These are phyloP conservation scores for Marsdenia floribunda DNA, from an alignment of 257 asterid species.

Conservation along the genomic window DNA sequence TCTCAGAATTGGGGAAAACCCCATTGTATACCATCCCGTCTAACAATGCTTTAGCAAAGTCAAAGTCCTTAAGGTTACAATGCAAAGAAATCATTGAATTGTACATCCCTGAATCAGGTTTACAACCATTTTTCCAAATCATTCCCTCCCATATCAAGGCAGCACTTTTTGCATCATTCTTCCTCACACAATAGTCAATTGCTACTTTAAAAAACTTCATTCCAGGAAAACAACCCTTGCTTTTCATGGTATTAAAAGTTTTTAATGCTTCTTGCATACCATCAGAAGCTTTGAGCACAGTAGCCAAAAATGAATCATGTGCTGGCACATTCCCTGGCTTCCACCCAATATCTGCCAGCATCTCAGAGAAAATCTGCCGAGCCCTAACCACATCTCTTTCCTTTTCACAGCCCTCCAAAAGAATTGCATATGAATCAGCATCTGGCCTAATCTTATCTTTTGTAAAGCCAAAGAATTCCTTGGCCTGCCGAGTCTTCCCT, in stretches of 20 bases:
- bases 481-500: slow-evolving; percentile 44
- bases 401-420: slow-evolving; percentile 66
- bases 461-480: slow-evolving; percentile 27
- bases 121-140: slow-evolving; percentile 40
- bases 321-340: slow-evolving; percentile 43
- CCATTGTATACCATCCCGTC: slow-evolving; percentile 62
- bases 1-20: slow-evolving; percentile 60
- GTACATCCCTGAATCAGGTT: slow-evolving; percentile 38
- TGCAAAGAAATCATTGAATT: slow-evolving; percentile 48
- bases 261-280: slow-evolving; percentile 45
- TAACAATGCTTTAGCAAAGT: slow-evolving; percentile 37
- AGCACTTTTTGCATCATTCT: slow-evolving; percentile 44
- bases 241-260: slow-evolving; percentile 33
- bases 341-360: slow-evolving; percentile 65
- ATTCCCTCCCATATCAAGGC: slow-evolving; percentile 47
- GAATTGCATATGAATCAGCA: slow-evolving; percentile 48
- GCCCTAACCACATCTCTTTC: slow-evolving; percentile 40
- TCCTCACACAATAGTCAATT: slow-evolving; percentile 51
- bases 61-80: slow-evolving; percentile 47
- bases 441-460: slow-evolving; percentile 40
- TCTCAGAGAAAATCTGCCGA: slow-evolving; percentile 41
- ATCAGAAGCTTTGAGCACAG: slow-evolving; percentile 45
- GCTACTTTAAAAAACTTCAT: slow-evolving; percentile 51
- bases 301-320: slow-evolving; percentile 56
- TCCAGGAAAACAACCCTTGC: slow-evolving; percentile 54